Conservation (phyloP, 2,329 filamentous ascomycete species). For the Colletotrichum salicis region DNA sequence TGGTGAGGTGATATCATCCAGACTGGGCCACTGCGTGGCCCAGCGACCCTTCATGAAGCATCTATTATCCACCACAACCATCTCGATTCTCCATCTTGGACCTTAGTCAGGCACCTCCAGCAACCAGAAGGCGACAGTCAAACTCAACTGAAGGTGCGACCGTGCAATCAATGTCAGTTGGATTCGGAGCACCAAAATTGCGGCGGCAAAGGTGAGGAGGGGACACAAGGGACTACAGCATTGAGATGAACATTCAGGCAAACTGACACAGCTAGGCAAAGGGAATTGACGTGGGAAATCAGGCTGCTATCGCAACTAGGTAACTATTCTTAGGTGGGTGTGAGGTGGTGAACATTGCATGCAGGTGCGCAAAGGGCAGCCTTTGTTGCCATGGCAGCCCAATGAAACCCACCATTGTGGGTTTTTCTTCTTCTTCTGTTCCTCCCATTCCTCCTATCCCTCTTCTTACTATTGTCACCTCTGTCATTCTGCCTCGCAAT, state of each 20-base stretch:
- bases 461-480: not conserved
- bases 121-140: not conserved
- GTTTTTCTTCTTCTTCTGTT: not conserved
- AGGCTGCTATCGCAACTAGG: not conserved
- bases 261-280: not conserved
- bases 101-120: not conserved
- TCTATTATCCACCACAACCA: not conserved
- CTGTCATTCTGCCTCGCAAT: not conserved
- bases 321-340: not conserved
- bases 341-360: not conserved
- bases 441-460: not conserved
- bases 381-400: not conserved
- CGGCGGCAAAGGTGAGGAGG: not conserved
- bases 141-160: not conserved
- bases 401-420: not conserved
- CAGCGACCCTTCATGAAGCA: constrained; percentile 23
- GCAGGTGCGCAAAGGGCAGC: not conserved
- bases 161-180: not conserved
- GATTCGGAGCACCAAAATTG: not conserved
- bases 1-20: constrained; percentile 27
- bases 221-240: not conserved
- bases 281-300: not conserved
- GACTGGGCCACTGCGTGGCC: not conserved
- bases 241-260: not conserved
- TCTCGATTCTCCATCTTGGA: not conserved